Evolutionary conservation across 768 basidiomycete species (phyloP).

Genomic region (Lentinula edodes): DNA sequence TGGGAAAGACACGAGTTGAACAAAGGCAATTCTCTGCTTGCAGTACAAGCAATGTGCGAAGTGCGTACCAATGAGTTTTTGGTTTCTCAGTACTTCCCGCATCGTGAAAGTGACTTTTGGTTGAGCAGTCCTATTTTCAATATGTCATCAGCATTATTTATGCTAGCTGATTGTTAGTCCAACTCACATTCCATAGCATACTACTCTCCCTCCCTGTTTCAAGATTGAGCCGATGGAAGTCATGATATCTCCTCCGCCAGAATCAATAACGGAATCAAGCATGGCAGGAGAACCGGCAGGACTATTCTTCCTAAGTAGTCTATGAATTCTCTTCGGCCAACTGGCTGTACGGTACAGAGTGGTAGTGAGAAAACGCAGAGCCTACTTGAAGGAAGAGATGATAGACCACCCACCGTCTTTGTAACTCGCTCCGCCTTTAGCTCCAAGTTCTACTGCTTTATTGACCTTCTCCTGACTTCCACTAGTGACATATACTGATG

Average conservation of each 20-base stretch:
- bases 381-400: background rate
- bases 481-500: constrained; percentile 80
- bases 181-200: constrained; percentile 63
- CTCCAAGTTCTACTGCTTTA: constrained; percentile 62
- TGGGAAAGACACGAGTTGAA: constrained; percentile 18
- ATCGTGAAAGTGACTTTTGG: constrained; percentile 65
- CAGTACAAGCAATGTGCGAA: no score
- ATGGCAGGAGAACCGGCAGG: constrained; percentile 14
- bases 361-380: background rate
- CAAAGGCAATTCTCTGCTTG: background rate
- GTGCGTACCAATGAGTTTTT: constrained; percentile 59
- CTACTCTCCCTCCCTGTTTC: constrained; percentile 51
- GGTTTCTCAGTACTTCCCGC: constrained; percentile 71
- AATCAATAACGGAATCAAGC: constrained; percentile 64
- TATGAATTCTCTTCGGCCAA: constrained; percentile 46
- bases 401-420: constrained; percentile 39
- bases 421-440: constrained; percentile 74
- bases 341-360: constrained; percentile 26
- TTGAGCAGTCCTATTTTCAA: constrained; percentile 47
- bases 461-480: constrained; percentile 63
- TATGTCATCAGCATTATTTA: background rate
- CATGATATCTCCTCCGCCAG: constrained; percentile 64
- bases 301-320: constrained; percentile 31
- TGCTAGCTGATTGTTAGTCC: background rate
- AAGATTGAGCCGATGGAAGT: constrained; percentile 41